Percentiles rank a stretch among this genome's conserved stretches.
phyloP scores from a whole-genome alignment of 2,329 filamentous ascomycete species.

The Coniochaeta sp. region DNA sequence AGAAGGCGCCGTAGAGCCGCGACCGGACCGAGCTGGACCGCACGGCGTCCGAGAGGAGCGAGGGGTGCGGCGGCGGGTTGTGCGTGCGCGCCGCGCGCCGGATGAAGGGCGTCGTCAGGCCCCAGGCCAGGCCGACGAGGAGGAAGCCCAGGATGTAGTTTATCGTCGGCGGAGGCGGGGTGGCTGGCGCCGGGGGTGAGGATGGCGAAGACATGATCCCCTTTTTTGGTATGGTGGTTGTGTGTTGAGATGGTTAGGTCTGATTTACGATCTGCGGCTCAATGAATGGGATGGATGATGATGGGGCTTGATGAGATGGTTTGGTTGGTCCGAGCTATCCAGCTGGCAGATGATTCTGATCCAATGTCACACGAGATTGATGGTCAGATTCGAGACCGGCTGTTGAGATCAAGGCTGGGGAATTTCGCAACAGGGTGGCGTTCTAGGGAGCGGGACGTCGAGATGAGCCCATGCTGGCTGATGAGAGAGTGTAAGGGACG shows the following conservation, averaged over 20 bases:
- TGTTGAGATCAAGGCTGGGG: not conserved
- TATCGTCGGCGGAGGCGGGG: constrained; percentile 49
- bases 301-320: not conserved
- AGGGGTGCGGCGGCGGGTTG: constrained; percentile 51
- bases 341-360: not conserved
- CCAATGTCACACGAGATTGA: not conserved
- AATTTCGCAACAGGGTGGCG: not conserved
- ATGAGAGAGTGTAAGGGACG: not conserved
- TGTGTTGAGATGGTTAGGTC: not conserved
- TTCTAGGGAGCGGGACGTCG: not conserved
- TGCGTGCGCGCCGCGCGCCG: constrained; percentile 74
- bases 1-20: constrained; percentile 59
- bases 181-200: constrained; percentile 6
- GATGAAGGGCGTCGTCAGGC: constrained; percentile 88
- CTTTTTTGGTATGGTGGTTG: not conserved
- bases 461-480: not conserved
- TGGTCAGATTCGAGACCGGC: not conserved
- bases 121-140: constrained; percentile 87
- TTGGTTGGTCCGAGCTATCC: not conserved
- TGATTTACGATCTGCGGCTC: not conserved
- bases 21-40: constrained; percentile 52
- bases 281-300: not conserved
- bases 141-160: constrained; percentile 87
- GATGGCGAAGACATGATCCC: constrained; percentile 4
- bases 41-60: constrained; percentile 44